Evolutionary conservation across 2,329 filamentous ascomycete species (phyloP).

Genomic region (Acarospora socialis): DNA sequence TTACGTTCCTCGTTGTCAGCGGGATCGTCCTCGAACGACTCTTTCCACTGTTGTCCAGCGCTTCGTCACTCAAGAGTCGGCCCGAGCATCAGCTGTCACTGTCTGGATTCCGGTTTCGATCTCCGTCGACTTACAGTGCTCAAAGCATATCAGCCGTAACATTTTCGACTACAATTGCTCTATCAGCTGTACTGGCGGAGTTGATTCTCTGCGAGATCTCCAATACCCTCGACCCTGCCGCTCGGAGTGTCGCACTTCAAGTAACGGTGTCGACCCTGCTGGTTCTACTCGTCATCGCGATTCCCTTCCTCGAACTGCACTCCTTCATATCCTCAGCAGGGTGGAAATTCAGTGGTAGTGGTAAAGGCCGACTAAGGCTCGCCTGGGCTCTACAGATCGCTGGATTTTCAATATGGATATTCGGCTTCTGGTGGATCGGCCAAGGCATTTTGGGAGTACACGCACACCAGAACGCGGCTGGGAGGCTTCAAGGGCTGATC

Average conservation of each 20-base stretch:
- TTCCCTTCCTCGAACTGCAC: constrained; percentile 67
- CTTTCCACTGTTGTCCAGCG: constrained; percentile 55
- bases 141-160: constrained; percentile 41
- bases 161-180: constrained; percentile 62
- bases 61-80: constrained; percentile 28
- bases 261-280: constrained; percentile 57
- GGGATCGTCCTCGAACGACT: constrained; percentile 51
- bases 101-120: too few relatives aligned
- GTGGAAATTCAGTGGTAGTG: constrained; percentile 46
- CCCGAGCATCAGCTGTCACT: too few relatives aligned
- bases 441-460: constrained; percentile 44
- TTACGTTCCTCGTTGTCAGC: constrained; percentile 52
- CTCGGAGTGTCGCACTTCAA: constrained; percentile 52
- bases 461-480: constrained; percentile 31
- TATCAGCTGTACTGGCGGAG: constrained; percentile 64
- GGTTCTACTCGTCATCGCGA: constrained; percentile 56
- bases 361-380: constrained; percentile 41
- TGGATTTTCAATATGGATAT: constrained; percentile 55
- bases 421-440: constrained; percentile 63
- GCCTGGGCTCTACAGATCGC: constrained; percentile 50
- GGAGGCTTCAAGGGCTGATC: constrained; percentile 31
- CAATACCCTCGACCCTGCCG: constrained; percentile 53
- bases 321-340: constrained; percentile 44
- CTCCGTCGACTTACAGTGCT: too few relatives aligned
- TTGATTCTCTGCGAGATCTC: constrained; percentile 75